Evolutionary conservation across 306 rosid species (phyloP), one percentile per base, ranked within the genome.

Genomic region (Ceratonia siliqua): DNA sequence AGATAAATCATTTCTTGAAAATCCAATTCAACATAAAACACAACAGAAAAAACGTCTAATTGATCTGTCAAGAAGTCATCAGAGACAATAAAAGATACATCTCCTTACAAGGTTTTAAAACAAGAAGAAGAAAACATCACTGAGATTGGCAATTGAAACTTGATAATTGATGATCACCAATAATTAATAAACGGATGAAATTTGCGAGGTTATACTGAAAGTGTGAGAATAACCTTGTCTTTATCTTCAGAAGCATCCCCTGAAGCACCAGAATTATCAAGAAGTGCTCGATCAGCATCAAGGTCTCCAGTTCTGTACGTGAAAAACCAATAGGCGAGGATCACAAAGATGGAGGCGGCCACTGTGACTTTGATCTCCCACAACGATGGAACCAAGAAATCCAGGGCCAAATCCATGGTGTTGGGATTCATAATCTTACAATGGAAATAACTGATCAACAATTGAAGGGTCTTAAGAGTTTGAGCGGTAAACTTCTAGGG

Each of bases 301-400:
- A 38, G 66, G 22, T 75, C 70, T 5, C 42, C 82, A 38, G 83
- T 76, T 39, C 84, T 75, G 81, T 49, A 67, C 1, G 95, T 72
- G 83, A 91, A 90, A 76, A 87, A 84, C 88, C 87, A 87, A 84
- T 84, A 88, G 8, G 90, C 83, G 14, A 86, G 45, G 68, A 94
- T 82, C 25, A 89, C 85, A 68, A 91, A 90, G 25, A 82, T 20
- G 28, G 99, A 87, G 45, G 96, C 92, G 18, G 89, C 95, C 35
- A 90, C 67, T 0, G 97, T 49, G 57, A 94, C 94, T 85, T 94
- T 42, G 87, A 91, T 90, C 91, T 94, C 97, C 93, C 94, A 86
- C 35, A 81, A 75, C 13, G 99, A 88, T 0, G 99, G 99, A 32
- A 94, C 22, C 3, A 94, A 83, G 69, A 85, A 82, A 56, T 73